Evolutionary conservation across 805 yeast species (phyloP), one percentile per base, ranked within the genome.

Genomic region (fission yeast (Schizosaccharomyces pombe)): DNA sequence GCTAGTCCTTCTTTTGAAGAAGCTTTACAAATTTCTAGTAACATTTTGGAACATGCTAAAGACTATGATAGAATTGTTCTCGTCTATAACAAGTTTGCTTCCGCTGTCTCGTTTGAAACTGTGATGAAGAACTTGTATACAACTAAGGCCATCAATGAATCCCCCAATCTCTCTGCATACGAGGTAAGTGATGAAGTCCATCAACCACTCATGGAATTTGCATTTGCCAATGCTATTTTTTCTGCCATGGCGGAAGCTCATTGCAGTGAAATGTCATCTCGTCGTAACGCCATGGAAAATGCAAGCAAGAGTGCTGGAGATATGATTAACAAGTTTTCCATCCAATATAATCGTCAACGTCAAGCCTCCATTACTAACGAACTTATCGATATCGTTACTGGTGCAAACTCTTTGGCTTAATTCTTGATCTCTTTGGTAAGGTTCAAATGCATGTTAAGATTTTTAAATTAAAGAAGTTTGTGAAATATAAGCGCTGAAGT

Each of bases 301-400:
- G 98, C 98, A 59, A 86, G 96, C 63, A 89, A 91, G 91, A 89
- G 89, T 69, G 98, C 98, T 60, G 95, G 94, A 74, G 98, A 91
- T 65, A 91, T 91, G 97, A 91, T 91, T 69, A 79, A 77, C 74
- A 82, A 78, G 68, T 89, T 84, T 82, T 82, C 97, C 62, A 91
- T 91, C 71, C 80, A 91, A 72, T 91, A 91, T 75, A 91, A 91
- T 87, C 89, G 98, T 79, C 82, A 96, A 67, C 85, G 96, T 77
- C 98, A 91, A 78, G 95, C 96, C 62, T 95, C 87, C 68, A 89
- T 89, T 67, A 87, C 97, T 72, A 91, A 91, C 79, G 98, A 91
- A 77, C 76, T 91, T 80, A 98, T 91, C 67, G 98, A 91, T 75
- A 91, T 91, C 67, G 89, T 91, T 71, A 91, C 98, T 65, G 98